A percentile compares a stretch with the other conserved stretches of the same genome.
Conservation (phyloP, 2,329 filamentous ascomycete genomes). For the Pseudogymnoascus sp. region DNA sequence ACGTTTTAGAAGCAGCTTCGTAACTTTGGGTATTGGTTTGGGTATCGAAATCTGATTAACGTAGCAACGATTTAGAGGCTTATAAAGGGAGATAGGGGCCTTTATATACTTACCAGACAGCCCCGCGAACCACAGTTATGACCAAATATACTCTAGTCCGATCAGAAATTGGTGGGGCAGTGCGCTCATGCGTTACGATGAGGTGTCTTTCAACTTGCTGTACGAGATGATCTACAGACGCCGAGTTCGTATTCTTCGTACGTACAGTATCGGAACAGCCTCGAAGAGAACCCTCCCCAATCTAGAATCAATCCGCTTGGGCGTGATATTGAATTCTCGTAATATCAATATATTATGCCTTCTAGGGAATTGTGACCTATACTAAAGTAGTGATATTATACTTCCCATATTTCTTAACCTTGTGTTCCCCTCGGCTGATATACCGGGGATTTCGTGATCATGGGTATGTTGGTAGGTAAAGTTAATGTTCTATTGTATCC, state of each 20-base stretch:
- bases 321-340: too few relatives aligned
- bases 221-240: neutral
- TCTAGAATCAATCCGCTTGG: too few relatives aligned
- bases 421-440: too few relatives aligned
- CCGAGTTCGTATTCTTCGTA: neutral
- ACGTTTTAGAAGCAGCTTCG: neutral
- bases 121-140: neutral
- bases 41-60: neutral
- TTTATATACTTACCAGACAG: neutral
- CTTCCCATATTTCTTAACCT: too few relatives aligned
- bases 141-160: neutral
- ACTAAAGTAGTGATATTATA: too few relatives aligned
- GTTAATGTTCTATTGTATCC: too few relatives aligned
- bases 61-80: neutral
- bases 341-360: too few relatives aligned
- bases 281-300: neutral
- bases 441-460: too few relatives aligned
- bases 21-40: neutral
- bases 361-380: too few relatives aligned
- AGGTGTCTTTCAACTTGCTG: neutral
- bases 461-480: too few relatives aligned
- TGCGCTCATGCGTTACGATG: neutral
- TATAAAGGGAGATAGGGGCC: neutral
- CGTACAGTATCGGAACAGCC: neutral
- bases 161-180: neutral